Conservation (phyloP, 192 early-diverging fungal genomes). For the Physocladia obscura region DNA sequence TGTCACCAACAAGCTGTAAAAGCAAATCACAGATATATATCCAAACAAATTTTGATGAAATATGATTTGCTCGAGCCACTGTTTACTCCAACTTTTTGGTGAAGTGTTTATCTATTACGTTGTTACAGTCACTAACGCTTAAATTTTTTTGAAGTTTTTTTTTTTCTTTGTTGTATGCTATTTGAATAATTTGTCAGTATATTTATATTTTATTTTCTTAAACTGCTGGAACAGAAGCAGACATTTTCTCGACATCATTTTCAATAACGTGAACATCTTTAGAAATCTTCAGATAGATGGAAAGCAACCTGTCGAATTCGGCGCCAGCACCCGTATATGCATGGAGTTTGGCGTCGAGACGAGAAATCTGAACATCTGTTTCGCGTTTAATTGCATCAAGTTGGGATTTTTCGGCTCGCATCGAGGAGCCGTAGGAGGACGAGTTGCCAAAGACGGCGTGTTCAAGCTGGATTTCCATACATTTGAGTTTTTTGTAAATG, state of each 20-base stretch:
- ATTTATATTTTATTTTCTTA: no score
- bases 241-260: neutral
- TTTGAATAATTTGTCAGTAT: no score
- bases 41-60: no score
- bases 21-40: no score
- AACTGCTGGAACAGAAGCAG: no score
- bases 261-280: conserved; percentile 5
- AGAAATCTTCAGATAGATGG: neutral
- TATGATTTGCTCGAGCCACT: no score
- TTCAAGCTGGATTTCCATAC: neutral
- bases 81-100: no score
- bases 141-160: no score
- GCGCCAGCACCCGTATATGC: conserved; percentile 5
- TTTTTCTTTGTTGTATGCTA: no score
- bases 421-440: neutral
- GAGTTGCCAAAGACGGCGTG: neutral
- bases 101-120: no score
- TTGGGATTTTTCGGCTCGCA: neutral
- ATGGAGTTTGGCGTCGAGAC: neutral
- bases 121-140: no score
- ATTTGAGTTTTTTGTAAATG: conserved; percentile 11
- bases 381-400: neutral
- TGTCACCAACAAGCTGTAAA: no score
- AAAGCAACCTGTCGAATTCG: conserved; percentile 3
- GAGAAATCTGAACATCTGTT: neutral